Base-by-base conservation (phyloP, 208 protist species). In the Acanthamoeba castellanii region DNA sequence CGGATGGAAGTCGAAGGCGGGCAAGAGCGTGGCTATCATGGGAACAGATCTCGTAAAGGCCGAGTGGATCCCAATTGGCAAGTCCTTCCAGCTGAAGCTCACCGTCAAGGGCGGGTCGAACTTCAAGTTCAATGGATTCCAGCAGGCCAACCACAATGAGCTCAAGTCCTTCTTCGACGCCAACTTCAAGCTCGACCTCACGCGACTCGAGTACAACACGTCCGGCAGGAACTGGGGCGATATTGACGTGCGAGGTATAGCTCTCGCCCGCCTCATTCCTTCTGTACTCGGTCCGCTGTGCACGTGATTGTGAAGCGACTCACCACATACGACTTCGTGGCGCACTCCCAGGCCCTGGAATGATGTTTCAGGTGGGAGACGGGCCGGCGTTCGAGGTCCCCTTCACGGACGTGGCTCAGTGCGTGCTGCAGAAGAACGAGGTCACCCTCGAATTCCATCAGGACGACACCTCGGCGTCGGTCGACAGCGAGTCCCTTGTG, bases 161-260 rank as follows among this genome's bases (percentile, higher is more conserved):
- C 59, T 88, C 37, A 78, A 92, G 93, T 27, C 13, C 57, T 95
- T 74, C 92, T 59, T 95, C 30, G 55, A 70, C 27, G 84, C 94
- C 30, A 55, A 76, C 52, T 95, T 95, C 52, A 84, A 59, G 27
- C 27, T 97, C 16, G 90, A 96, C 52, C 59, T 97, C 14, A 34
- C 82, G 25, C 14, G 45, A 5, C 27, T 93, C 18, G 66, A 94
- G 52, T 64, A 96, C 52, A 93, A 95, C 34, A 96, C 87, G 8
- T 95, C 94, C 57, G 96, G 96, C 30, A 90, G 68, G 34, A 97
- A 97, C 64, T 97, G 95, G 95, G 96, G 96, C 57, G 74, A 95
- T 7, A 70, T 84, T 22, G 78, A 61, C 32, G 94, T 97, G 0
- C 81, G 94, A 50, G 92, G 95, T 47, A 57, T 72, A 42, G 37